A percentile compares a stretch with the other conserved stretches of the same genome.
phyloP scores from a whole-genome alignment of 2,329 filamentous ascomycete genomes.

The Diaporthe sp. region DNA sequence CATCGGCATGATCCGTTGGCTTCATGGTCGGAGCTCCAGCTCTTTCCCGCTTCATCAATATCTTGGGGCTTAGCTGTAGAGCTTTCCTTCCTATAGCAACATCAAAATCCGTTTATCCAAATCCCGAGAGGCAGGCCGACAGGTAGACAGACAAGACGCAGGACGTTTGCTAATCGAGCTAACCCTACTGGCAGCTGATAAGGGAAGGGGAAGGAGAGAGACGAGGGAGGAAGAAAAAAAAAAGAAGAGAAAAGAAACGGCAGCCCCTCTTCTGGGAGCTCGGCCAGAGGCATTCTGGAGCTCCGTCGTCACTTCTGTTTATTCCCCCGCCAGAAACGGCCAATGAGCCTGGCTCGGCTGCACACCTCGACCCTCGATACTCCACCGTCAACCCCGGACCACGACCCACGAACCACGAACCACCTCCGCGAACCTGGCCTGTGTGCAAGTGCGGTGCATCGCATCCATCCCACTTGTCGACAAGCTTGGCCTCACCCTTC shows the following conservation, averaged over 20 bases:
- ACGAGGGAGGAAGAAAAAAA: neutral
- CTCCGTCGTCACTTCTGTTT: slow-evolving; percentile 10
- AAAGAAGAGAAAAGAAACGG: neutral
- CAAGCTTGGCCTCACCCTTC: slow-evolving; percentile 6
- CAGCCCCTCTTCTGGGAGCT: slow-evolving; percentile 24
- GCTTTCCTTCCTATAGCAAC: neutral
- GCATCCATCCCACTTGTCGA: neutral
- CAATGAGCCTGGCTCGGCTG: slow-evolving; percentile 6
- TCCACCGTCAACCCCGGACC: slow-evolving; percentile 17
- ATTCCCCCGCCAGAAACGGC: slow-evolving; percentile 21
- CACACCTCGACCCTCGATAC: neutral
- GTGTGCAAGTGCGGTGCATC: neutral
- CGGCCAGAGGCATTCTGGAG: slow-evolving; percentile 1
- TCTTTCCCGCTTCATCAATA: neutral
- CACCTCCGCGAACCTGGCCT: slow-evolving; percentile 3
- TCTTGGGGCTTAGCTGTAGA: neutral
- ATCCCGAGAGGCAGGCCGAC: neutral
- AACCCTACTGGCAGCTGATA: slow-evolving; percentile 8
- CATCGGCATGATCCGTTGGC: neutral
- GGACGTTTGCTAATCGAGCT: slow-evolving; percentile 1
- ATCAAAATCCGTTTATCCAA: neutral
- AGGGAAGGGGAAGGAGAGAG: neutral
- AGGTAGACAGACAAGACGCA: neutral
- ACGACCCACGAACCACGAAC: neutral
- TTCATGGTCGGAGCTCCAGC: neutral